Base-by-base conservation (phyloP, 179 eudicot species). In the Silene vulgaris region DNA sequence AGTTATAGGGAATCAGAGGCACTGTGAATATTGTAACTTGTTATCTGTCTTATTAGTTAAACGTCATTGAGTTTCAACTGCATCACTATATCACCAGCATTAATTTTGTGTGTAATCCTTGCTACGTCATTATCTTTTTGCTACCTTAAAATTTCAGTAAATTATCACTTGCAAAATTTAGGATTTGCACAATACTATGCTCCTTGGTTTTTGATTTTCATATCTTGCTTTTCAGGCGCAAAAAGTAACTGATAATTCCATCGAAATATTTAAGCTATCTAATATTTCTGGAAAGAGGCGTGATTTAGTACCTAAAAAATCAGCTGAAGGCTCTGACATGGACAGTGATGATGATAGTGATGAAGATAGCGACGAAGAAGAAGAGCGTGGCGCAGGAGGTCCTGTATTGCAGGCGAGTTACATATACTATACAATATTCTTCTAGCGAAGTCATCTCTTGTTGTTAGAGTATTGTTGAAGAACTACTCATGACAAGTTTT, bases 251-350 rank as follows among this genome's bases (percentile, higher is more conserved):
- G 80, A 71, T 82, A 95, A 95, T 80, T 85, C 81, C 32, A 87
- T 95, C 78, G 99, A 88, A 71, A 85, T 95, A 72, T 88, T 87
- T 81, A 95, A 90, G 84, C 64, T 95, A 30, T 90, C 96, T 20
- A 92, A 89, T 64, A 81, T 95, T 37, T 82, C 91, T 67, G 99
- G 99, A 2, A 92, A 89, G 86, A 88, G 87, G 80, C 89, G 91
- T 69, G 90, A 86, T 1, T 78, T 90, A 73, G 82, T 92, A 60
- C 98, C 97, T 52, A 74, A 81, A 30, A 87, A 74, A 69, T 23
- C 81, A 23, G 79, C 80, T 21, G 87, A 82, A 74, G 97, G 82
- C 77, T 74, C 89, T 59, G 97, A 92, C 75, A 84, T 82, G 85
- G 98, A 90, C 40, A 85, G 87, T 80, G 96, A 91, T 40, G 86